Evolutionary conservation across 345 rosid species (phyloP), one percentile per base, ranked within the genome.

Genomic region (Lepidium didymum): DNA sequence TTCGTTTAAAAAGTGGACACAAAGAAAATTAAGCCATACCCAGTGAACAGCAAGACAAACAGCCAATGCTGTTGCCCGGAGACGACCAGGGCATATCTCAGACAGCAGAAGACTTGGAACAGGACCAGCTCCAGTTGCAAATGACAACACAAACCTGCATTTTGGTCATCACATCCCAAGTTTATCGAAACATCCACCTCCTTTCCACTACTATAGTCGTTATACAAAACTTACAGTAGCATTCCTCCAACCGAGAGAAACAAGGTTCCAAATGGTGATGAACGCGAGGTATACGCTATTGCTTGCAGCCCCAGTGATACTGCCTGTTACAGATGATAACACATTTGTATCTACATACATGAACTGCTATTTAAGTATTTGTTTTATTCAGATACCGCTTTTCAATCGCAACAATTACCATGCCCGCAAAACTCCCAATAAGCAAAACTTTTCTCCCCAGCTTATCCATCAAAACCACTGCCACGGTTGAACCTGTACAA

Each of bases 31-130:
- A 64, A 33, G 33, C 71, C 69, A 83, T 85, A 93, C 98, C 98
- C 96, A 93, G 62, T 93, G 98, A 69, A 86, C 92, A 56, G 86
- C 82, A 90, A 93, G 88, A 79, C 96, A 90, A 62, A 90, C 43
- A 41, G 98, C 87, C 88, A 93, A 82, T 58, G 97, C 94, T 77
- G 88, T 93, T 31, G 92, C 98, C 65, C 96, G 85, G 63, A 90
- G 84, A 54, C 87, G 88, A 76, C 79, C 80, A 29, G 97, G 92
- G 67, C 92, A 87, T 81, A 86, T 90, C 83, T 93, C 97, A 64
- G 98, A 87, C 50, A 93, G 78, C 47, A 90, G 94, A 53, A 90
- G 84, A 73, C 92, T 70, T 55, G 97, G 98, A 64, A 93, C 96
- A 49, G 97, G 97, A 77, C 97, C 98, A 66, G 94, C 97, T 74